Conservation (phyloP, 2,329 filamentous ascomycete genomes). For the Aspergillus ochraceus region DNA sequence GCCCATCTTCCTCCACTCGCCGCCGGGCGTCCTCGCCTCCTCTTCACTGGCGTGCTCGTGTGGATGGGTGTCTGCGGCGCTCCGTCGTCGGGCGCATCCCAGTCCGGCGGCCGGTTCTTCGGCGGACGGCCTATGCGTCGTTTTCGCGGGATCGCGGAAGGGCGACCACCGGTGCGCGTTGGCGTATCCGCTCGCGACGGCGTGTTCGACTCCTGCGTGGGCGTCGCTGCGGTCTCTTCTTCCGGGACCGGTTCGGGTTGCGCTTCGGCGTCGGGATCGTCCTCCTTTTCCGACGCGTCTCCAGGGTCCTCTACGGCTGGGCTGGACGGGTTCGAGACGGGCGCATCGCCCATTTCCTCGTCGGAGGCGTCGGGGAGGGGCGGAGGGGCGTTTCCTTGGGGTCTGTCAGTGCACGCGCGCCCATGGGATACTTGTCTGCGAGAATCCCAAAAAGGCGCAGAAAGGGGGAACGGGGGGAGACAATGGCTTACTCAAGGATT, state of each 20-base stretch:
- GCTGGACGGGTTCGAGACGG: conserved; percentile 33
- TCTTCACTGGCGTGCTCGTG: conserved; percentile 52
- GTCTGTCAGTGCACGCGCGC: conserved; percentile 19
- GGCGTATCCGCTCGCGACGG: conserved; percentile 53
- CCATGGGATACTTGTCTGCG: conserved; percentile 1
- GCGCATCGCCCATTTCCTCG: conserved; percentile 45
- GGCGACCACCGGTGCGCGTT: conserved; percentile 47
- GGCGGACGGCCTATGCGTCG: conserved; percentile 79
- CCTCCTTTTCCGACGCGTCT: conserved; percentile 26
- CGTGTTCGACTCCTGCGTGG: conserved; percentile 43
- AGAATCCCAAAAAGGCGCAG: background rate
- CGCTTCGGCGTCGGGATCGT: conserved; percentile 25
- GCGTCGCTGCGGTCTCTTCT: conserved; percentile 44
- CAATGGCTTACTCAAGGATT: conserved; percentile 43
- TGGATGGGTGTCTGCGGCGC: conserved; percentile 45
- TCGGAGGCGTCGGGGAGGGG: conserved; percentile 46
- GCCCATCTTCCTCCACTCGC: conserved; percentile 68
- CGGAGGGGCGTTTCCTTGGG: conserved; percentile 44
- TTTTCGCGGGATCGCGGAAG: conserved; percentile 65
- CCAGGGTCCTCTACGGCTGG: conserved; percentile 35
- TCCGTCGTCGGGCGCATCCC: conserved; percentile 61
- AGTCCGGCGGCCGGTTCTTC: conserved; percentile 79
- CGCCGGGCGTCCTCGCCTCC: conserved; percentile 59
- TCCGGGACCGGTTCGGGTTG: conserved; percentile 42
- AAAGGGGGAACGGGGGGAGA: background rate